phyloP scores from a whole-genome alignment of 306 rosid species.

The Pachyrhizus erosus region DNA sequence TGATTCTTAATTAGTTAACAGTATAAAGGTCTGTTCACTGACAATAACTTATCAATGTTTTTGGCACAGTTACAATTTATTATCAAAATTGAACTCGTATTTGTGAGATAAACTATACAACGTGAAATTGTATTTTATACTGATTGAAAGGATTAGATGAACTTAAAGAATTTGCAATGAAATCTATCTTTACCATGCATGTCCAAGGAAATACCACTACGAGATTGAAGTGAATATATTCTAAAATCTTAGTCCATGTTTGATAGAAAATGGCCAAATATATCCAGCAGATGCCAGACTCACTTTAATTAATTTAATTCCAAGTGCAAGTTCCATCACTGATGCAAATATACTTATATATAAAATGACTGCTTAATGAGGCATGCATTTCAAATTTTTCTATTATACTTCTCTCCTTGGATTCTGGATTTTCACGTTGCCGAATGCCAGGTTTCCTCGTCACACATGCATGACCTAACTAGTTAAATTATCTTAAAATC shows the following conservation, averaged over 20 bases:
- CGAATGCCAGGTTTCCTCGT: slow-evolving; percentile 71
- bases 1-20: too few species aligned
- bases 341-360: slow-evolving; percentile 10
- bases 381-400: slow-evolving; percentile 31
- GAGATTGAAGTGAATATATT: slow-evolving; percentile 21
- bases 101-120: too few species aligned
- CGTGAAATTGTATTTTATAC: too few species aligned
- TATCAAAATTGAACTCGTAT: background rate
- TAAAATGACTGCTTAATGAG: slow-evolving; percentile 28
- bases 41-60: too few species aligned
- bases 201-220: background rate
- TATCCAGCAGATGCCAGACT: slow-evolving; percentile 67
- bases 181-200: background rate
- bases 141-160: too few species aligned
- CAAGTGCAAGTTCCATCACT: slow-evolving; percentile 58
- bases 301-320: slow-evolving; percentile 43
- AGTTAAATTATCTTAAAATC: slow-evolving; percentile 33
- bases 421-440: slow-evolving; percentile 84
- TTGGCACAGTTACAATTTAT: too few species aligned
- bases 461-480: slow-evolving; percentile 65
- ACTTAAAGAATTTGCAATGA: too few species aligned
- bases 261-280: slow-evolving; percentile 55
- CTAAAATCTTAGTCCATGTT: slow-evolving; percentile 43
- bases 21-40: too few species aligned
- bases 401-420: slow-evolving; percentile 63